Evolutionary conservation across 306 rosid genomes (phyloP), one percentile per base, ranked within the genome.

Genomic region (Vigna radiata): DNA sequence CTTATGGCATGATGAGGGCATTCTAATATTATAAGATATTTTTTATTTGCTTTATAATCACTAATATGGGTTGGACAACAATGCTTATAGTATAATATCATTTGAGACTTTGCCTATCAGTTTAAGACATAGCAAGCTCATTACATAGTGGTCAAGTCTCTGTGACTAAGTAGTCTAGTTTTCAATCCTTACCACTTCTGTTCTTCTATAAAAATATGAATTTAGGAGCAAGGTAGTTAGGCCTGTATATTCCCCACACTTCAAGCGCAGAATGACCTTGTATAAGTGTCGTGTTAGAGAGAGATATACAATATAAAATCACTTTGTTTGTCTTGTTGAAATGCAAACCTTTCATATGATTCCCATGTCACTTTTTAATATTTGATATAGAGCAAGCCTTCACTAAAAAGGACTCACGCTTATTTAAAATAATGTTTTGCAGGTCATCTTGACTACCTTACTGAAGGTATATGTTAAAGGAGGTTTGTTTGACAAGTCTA

Each of bases 401-500:
- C 27, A 31, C 39, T 70, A 54, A 61, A 54, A 60, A 7, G 52
- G 33, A 74, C 73, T 68, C 37, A 43, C 53, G 53, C 59, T 73
- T 46, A 36, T 39, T 36, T 31, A 25, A 59, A 54, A 78, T 60
- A 68, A 75, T 49, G 46, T 21, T 75, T 81, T 79, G 81, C 96
- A 94, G 98, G 93, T 94, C 82, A 79, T 84, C 84, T 89, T 92
- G 85, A 94, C 98, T 46, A 94, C 98, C 52, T 77, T 94, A 77
- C 82, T 94, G 63, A 94, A 94, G 90, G 97, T 88, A 55, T 94
- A 94, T 88, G 97, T 89, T 67, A 90, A 85, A 85, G 97, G 97
- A 84, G 92, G 97, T 44, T 81, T 94, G 85, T 92, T 94, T 52
- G 95, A 92, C 77, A 92, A 90, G 81, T 91, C 98, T 29, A 89